Base-by-base conservation (phyloP, 345 rosid genomes). In the Heritiera fomes region DNA sequence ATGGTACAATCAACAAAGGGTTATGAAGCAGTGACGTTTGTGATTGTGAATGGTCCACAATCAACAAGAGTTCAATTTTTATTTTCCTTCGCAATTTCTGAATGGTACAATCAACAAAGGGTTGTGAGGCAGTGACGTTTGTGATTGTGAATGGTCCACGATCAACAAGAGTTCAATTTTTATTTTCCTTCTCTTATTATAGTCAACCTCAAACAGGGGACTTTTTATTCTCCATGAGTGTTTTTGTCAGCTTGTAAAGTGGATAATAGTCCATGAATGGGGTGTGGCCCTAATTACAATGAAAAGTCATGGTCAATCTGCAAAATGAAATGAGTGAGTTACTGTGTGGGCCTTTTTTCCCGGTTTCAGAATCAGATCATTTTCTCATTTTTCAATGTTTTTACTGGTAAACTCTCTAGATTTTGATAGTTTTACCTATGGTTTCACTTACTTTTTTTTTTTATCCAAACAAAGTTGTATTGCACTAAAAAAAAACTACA, bases 281-380 rank as follows among this genome's bases (percentile, higher is more conserved):
- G 73, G 40, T 46, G 73, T 69, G 56, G 73, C 56, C 73, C 73
- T 46, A 69, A 69, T 70, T 47, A 49, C 58, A 70, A 70, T 49
- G 74, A 28, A 49, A 28, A 28, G 74, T 49, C 74, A 28, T 28
- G 20, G 40, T 28, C 58, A 28, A 28, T 49, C 74, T 49, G 56
- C 41, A 23, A 47, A 47, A 13, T 28, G 74, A 3, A 70, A 70
- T 70, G 74, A 70, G 74, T 70, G 41, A 14, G 28, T 23, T 23
- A 23, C 28, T 0, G 28, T 23, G 28, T 23, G 13, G 58, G 10
- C 20, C 41, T 68, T 45, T 65, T 38, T 15, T 1, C 46, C 49
- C 47, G 8, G 70, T 17, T 65, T 65, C 70, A 65, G 20, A 65
- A 65, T 40, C 46, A 65, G 20, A 66, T 41, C 7, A 9, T 23